These are phyloP conservation scores for Proliferodiscus dingleyae DNA, from an alignment of 2,329 filamentous ascomycete species.

Conservation along the genomic window DNA sequence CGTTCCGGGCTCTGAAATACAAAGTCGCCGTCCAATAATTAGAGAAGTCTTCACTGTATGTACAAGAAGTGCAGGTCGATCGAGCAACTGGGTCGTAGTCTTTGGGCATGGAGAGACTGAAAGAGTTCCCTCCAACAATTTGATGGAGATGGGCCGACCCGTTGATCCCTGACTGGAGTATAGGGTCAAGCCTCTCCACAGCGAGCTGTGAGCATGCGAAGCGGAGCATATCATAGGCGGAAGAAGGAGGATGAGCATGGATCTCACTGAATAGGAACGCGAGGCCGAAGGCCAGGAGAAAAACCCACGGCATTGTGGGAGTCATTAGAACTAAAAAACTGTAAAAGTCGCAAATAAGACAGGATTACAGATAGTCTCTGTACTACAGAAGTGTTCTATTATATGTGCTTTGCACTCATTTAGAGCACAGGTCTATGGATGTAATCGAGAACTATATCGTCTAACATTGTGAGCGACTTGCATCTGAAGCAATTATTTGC, in stretches of 20 bases:
- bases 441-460: neutral
- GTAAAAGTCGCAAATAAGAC: too few species aligned
- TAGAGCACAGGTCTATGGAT: neutral
- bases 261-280: conserved; percentile 2
- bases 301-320: neutral
- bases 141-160: conserved; percentile 20
- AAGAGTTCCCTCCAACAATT: conserved; percentile 19
- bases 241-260: conserved; percentile 1
- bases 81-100: conserved; percentile 6
- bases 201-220: conserved; percentile 28
- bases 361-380: too few species aligned
- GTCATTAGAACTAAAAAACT: neutral
- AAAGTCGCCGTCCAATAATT: conserved; percentile 21
- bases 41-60: conserved; percentile 17
- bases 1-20: conserved; percentile 14
- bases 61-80: conserved; percentile 17
- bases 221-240: conserved; percentile 16
- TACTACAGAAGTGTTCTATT: too few species aligned
- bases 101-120: conserved; percentile 11
- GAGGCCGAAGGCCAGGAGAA: neutral
- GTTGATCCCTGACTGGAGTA: conserved; percentile 46
- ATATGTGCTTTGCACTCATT: too few species aligned
- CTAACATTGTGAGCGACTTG: neutral
- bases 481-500: neutral
- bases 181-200: conserved; percentile 52